These are phyloP conservation scores for Epichloe brachyelytri DNA, from an alignment of 2,329 filamentous ascomycete genomes.

Conservation along the genomic window DNA sequence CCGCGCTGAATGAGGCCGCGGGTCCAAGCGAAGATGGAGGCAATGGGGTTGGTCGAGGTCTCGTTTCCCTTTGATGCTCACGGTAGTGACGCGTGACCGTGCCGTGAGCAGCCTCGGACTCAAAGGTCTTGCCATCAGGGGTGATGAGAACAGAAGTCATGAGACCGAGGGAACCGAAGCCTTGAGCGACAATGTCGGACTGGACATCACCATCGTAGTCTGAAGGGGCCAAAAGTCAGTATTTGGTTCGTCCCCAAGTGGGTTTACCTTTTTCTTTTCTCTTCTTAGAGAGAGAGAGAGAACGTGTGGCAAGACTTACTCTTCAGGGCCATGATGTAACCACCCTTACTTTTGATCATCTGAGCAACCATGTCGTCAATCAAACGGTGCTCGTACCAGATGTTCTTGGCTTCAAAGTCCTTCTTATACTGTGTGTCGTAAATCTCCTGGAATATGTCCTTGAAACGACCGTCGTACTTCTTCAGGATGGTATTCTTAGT, in stretches of 20 bases:
- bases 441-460: slow-evolving; percentile 98
- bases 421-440: slow-evolving; percentile 80
- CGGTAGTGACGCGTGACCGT: slow-evolving; percentile 98
- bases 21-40: slow-evolving; percentile 98
- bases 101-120: slow-evolving; percentile 94
- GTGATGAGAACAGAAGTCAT: slow-evolving; percentile 98
- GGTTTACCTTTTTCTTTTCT: neutral
- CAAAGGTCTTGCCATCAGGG: slow-evolving; percentile 91
- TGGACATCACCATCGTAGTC: slow-evolving; percentile 99
- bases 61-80: slow-evolving; percentile 94
- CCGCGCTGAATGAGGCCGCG: slow-evolving; percentile 87
- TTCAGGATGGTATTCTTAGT: slow-evolving; percentile 99
- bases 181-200: slow-evolving; percentile 95
- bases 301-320: slow-evolving; percentile 43
- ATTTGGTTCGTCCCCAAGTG: neutral
- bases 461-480: slow-evolving; percentile 97
- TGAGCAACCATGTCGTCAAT: slow-evolving; percentile 99
- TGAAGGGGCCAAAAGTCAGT: slow-evolving; percentile 21
- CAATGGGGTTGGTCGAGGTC: slow-evolving; percentile 97
- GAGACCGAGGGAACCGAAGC: slow-evolving; percentile 92
- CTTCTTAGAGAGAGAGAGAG: no score
- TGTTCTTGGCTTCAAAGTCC: slow-evolving; percentile 78
- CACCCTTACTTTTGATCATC: slow-evolving; percentile 98
- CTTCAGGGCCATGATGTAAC: slow-evolving; percentile 96
- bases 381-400: slow-evolving; percentile 98